Percentiles rank a stretch among this genome's conserved stretches.
Evolutionary conservation across 2,329 filamentous ascomycete genomes (phyloP).

Genomic region (Aspergillus sp.): DNA sequence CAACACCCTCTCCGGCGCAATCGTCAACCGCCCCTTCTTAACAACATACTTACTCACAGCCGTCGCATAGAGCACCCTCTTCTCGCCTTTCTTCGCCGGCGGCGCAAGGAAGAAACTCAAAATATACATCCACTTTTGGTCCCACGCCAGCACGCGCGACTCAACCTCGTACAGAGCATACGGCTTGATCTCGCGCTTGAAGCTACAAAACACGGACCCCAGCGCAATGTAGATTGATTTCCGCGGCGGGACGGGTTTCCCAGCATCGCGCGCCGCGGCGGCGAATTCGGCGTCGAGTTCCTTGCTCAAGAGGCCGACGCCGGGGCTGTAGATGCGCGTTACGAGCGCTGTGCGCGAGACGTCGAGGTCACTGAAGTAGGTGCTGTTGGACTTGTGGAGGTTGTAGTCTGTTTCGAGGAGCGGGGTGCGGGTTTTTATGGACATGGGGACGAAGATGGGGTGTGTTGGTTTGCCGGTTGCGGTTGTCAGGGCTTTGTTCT

Average conservation of each 20-base stretch:
- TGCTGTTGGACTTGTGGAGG: slow-evolving; percentile 79
- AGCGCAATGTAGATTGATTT: slow-evolving; percentile 66
- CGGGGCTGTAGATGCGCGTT: slow-evolving; percentile 66
- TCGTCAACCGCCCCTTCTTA: slow-evolving; percentile 79
- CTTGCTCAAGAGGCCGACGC: slow-evolving; percentile 57
- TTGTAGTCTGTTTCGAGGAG: slow-evolving; percentile 85
- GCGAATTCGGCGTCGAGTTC: slow-evolving; percentile 58
- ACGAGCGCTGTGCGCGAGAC: slow-evolving; percentile 81
- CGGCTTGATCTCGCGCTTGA: slow-evolving; percentile 73
- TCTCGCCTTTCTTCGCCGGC: slow-evolving; percentile 51
- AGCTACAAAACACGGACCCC: slow-evolving; percentile 73
- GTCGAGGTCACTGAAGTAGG: slow-evolving; percentile 87
- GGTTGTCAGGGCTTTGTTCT: slow-evolving; percentile 40
- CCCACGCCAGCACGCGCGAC: slow-evolving; percentile 72
- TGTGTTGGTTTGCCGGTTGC: slow-evolving; percentile 48
- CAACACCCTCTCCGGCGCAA: slow-evolving; percentile 79
- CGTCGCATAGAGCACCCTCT: slow-evolving; percentile 71
- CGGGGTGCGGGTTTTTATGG: slow-evolving; percentile 68
- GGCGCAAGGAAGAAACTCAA: slow-evolving; percentile 71
- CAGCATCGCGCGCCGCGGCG: slow-evolving; percentile 55
- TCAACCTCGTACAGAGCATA: slow-evolving; percentile 75
- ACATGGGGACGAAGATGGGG: slow-evolving; percentile 73
- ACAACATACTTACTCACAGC: slow-evolving; percentile 81
- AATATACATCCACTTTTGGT: slow-evolving; percentile 81
- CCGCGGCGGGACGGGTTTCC: slow-evolving; percentile 52